These are phyloP conservation scores for Kwoniella bestiolae DNA, from an alignment of 768 basidiomycete genomes.

Conservation along the genomic window DNA sequence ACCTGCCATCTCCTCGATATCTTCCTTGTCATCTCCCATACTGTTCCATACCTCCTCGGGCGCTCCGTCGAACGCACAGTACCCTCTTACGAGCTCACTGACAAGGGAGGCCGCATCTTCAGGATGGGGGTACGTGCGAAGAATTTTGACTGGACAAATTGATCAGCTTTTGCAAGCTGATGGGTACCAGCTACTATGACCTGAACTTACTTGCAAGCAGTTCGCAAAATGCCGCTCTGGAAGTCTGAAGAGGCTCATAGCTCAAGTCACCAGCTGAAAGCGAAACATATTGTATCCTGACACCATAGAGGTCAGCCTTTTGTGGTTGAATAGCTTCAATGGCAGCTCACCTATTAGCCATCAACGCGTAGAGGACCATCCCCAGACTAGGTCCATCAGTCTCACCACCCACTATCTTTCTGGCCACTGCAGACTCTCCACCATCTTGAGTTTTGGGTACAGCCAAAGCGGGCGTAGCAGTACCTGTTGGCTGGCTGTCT, in stretches of 20 bases:
- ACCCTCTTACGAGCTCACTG: slow-evolving; percentile 76
- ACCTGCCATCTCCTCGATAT: slow-evolving; percentile 68
- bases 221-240: slow-evolving; percentile 80
- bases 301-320: background rate
- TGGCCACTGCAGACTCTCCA: slow-evolving; percentile 22
- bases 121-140: slow-evolving; percentile 69
- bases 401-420: background rate
- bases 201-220: slow-evolving; percentile 67
- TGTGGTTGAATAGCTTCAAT: background rate
- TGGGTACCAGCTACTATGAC: background rate
- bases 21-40: slow-evolving; percentile 64
- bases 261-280: slow-evolving; percentile 74
- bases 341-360: slow-evolving; percentile 52
- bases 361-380: slow-evolving; percentile 51
- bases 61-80: slow-evolving; percentile 79
- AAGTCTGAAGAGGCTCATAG: slow-evolving; percentile 69
- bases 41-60: slow-evolving; percentile 72
- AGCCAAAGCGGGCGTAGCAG: slow-evolving; percentile 2
- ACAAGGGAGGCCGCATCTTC: slow-evolving; percentile 73
- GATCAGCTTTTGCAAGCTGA: slow-evolving; percentile 4
- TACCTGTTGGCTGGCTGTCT: background rate
- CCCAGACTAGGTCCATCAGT: slow-evolving; percentile 23
- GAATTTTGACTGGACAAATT: slow-evolving; percentile 66
- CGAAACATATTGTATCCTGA: slow-evolving; percentile 68
- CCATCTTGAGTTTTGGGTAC: slow-evolving; percentile 15